Percentiles rank a stretch among this genome's conserved stretches.
phyloP scores from a whole-genome alignment of 2,329 filamentous ascomycete genomes.

The Fusarium torreyae region DNA sequence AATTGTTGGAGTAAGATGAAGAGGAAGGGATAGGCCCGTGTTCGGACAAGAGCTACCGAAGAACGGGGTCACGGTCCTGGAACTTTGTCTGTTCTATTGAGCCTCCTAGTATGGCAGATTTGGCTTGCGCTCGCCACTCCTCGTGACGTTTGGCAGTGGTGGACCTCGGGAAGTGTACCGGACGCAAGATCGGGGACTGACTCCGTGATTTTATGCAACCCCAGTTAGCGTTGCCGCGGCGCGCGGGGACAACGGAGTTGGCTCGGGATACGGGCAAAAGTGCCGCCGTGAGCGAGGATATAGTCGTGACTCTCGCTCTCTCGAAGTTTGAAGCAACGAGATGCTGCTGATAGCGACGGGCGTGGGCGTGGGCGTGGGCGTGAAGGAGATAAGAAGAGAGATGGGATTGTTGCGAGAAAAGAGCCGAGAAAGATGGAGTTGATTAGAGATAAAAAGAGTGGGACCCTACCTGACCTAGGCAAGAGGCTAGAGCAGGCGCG shows the following conservation, averaged over 20 bases:
- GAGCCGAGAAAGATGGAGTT: conserved; percentile 40
- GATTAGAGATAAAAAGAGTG: conserved; percentile 39
- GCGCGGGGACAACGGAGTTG: conserved; percentile 45
- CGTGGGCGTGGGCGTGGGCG: conserved; percentile 22
- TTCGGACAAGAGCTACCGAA: conserved; percentile 19
- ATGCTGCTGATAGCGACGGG: conserved; percentile 13
- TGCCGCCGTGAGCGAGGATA: conserved; percentile 10
- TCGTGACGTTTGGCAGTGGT: conserved; percentile 40
- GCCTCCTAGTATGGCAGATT: conserved; percentile 22
- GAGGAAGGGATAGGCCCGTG: conserved; percentile 16
- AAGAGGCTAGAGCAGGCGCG: conserved; percentile 16
- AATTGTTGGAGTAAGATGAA: conserved; percentile 17
- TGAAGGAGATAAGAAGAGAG: conserved; percentile 8
- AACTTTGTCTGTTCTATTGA: conserved; percentile 23
- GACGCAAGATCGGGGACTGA: conserved; percentile 44
- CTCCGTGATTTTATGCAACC: conserved; percentile 43
- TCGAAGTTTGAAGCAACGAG: neutral
- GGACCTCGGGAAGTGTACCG: conserved; percentile 42
- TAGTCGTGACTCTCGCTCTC: neutral
- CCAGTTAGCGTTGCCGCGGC: conserved; percentile 42
- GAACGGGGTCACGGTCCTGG: conserved; percentile 26
- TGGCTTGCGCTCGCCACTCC: conserved; percentile 22
- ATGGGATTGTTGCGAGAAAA: conserved; percentile 24
- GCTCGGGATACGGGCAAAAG: conserved; percentile 37
- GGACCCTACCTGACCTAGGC: conserved; percentile 16